Conservation (phyloP, 805 yeast species). For the Metschnikowia santaceciliae region DNA sequence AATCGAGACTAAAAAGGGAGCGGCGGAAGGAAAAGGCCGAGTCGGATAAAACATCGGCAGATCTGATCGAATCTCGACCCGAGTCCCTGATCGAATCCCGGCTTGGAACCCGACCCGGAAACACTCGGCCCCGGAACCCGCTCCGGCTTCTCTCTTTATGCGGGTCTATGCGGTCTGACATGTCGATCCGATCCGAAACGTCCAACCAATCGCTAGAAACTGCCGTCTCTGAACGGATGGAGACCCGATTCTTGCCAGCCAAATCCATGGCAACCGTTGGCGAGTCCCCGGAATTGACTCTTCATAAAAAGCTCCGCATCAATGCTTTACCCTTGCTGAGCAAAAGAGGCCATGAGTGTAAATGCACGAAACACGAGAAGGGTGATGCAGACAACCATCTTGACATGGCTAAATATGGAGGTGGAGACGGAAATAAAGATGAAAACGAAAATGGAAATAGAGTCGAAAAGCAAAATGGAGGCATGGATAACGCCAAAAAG, state of each 20-base stretch:
- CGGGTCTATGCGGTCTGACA: constrained; percentile 5
- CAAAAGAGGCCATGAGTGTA: not conserved
- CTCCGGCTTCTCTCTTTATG: constrained; percentile 25
- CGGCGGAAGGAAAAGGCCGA: not conserved
- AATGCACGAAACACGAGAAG: not conserved
- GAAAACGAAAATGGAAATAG: no score
- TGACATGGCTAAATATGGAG: not conserved
- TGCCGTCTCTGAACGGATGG: not conserved
- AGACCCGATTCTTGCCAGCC: constrained; percentile 9
- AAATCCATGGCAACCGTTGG: constrained; percentile 39
- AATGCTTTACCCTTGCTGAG: constrained; percentile 22
- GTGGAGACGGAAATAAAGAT: not conserved
- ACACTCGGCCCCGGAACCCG: constrained; percentile 16
- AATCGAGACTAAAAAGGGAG: constrained; percentile 2
- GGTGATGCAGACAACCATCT: not conserved
- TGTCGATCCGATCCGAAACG: no score
- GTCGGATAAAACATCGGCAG: no score
- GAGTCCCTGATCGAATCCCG: no score
- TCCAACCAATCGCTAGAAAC: not conserved
- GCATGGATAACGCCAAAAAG: not conserved
- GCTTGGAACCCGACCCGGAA: no score
- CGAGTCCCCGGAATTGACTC: constrained; percentile 33
- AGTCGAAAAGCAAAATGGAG: no score
- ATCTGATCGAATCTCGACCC: no score
- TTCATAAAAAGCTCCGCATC: constrained; percentile 41